Evolutionary conservation across 2,329 filamentous ascomycete genomes (phyloP).

Genomic region (Thielaviopsis ethacetica): DNA sequence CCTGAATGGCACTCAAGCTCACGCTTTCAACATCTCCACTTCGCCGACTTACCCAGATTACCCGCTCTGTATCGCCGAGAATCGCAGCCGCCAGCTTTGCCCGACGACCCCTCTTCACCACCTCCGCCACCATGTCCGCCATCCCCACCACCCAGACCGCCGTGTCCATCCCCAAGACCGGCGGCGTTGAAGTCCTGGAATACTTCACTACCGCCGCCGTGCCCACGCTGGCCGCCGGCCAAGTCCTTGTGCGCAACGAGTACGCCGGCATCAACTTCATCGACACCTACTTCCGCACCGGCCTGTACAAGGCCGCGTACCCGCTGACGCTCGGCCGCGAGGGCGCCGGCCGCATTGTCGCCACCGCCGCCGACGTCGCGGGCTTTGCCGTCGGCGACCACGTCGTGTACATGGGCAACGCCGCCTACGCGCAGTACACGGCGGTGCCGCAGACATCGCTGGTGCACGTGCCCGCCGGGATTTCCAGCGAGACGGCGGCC

Average conservation of each 20-base stretch:
- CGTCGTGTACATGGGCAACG: slow-evolving; percentile 49
- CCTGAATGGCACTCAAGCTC: neutral
- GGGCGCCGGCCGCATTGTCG: slow-evolving; percentile 53
- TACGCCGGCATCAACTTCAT: slow-evolving; percentile 50
- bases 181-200: slow-evolving; percentile 55
- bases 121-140: slow-evolving; percentile 47
- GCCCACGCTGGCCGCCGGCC: slow-evolving; percentile 33
- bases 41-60: neutral
- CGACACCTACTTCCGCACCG: slow-evolving; percentile 66
- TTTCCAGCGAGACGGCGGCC: slow-evolving; percentile 46
- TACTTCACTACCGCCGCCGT: slow-evolving; percentile 32
- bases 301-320: slow-evolving; percentile 49
- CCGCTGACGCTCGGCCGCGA: slow-evolving; percentile 71
- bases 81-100: neutral
- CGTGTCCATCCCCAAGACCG: slow-evolving; percentile 44
- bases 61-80: neutral
- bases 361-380: slow-evolving; percentile 35
- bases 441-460: slow-evolving; percentile 35
- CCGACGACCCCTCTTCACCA: neutral
- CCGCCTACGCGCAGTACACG: slow-evolving; percentile 41
- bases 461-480: slow-evolving; percentile 44
- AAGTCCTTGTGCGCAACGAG: slow-evolving; percentile 45
- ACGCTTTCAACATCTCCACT: neutral
- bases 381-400: slow-evolving; percentile 49
- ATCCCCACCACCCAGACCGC: slow-evolving; percentile 51